phyloP scores from a whole-genome alignment of 441 rosid genomes.

The Aleurites moluccanus region DNA sequence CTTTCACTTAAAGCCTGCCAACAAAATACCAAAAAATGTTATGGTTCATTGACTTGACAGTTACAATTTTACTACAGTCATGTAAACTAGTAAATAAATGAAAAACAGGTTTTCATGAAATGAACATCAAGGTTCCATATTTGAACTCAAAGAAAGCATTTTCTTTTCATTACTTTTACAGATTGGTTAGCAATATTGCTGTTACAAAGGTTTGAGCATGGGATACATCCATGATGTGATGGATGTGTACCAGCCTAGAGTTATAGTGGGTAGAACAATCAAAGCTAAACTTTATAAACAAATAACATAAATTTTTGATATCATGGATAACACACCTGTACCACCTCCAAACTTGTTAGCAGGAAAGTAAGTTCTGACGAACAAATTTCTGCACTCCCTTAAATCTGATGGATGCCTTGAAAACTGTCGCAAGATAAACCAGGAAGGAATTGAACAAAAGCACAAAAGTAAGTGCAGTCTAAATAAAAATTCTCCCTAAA shows the following conservation, averaged over 20 bases:
- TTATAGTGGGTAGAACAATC: neutral
- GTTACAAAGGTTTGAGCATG: neutral
- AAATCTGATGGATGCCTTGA: conserved; percentile 52
- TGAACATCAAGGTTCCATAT: neutral
- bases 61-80: neutral
- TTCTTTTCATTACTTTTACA: neutral
- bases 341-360: conserved; percentile 36
- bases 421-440: conserved; percentile 40
- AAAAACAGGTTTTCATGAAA: neutral
- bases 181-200: neutral
- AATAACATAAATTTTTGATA: neutral
- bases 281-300: neutral
- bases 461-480: too few relatives aligned
- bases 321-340: conserved; percentile 39
- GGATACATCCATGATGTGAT: neutral
- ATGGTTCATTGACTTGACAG: neutral
- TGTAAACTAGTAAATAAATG: neutral
- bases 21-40: neutral
- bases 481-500: neutral
- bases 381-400: conserved; percentile 42
- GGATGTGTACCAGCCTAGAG: neutral
- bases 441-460: neutral
- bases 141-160: neutral
- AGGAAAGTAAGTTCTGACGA: conserved; percentile 44
- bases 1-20: neutral